Conservation (phyloP, 148 eudicot genomes). For the Rhododendron vialii region DNA sequence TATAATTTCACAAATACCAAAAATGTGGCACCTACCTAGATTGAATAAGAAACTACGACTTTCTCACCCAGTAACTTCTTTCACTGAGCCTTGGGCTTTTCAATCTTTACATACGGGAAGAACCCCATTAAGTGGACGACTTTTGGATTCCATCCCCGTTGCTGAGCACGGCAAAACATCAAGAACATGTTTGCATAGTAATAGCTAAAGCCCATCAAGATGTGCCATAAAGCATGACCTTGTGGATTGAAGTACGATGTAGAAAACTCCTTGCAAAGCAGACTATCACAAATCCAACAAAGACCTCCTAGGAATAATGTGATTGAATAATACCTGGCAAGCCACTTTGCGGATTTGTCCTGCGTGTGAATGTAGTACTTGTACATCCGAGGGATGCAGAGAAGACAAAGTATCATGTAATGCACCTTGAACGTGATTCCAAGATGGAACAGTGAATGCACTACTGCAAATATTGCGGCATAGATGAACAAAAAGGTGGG, state of each 20-base stretch:
- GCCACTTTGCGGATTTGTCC: conserved; percentile 57
- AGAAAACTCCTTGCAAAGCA: conserved; percentile 51
- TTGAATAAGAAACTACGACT: not conserved
- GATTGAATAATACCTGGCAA: conserved; percentile 51
- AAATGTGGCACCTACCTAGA: conserved; percentile 14
- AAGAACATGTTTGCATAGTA: conserved; percentile 73
- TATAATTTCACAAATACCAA: conserved; percentile 1
- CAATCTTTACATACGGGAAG: conserved; percentile 71
- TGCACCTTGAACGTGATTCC: conserved; percentile 57
- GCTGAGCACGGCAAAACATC: conserved; percentile 88
- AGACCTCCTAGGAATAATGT: conserved; percentile 49
- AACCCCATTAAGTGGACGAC: conserved; percentile 46
- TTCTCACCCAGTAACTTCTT: conserved; percentile 12
- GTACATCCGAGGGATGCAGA: conserved; percentile 85
- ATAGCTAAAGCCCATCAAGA: conserved; percentile 69
- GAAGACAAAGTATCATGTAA: conserved; percentile 67
- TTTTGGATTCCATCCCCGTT: conserved; percentile 71
- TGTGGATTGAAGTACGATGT: conserved; percentile 67
- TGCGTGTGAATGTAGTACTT: conserved; percentile 66
- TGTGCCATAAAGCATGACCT: conserved; percentile 85
- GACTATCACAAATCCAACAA: conserved; percentile 68
- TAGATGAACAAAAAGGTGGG: conserved; percentile 76
- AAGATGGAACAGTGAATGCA: conserved; percentile 54
- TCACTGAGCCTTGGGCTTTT: conserved; percentile 63
- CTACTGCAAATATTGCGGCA: conserved; percentile 67